Base-by-base conservation (phyloP, 176 grass and related monocot species). In the Phyllostachys edulis region DNA sequence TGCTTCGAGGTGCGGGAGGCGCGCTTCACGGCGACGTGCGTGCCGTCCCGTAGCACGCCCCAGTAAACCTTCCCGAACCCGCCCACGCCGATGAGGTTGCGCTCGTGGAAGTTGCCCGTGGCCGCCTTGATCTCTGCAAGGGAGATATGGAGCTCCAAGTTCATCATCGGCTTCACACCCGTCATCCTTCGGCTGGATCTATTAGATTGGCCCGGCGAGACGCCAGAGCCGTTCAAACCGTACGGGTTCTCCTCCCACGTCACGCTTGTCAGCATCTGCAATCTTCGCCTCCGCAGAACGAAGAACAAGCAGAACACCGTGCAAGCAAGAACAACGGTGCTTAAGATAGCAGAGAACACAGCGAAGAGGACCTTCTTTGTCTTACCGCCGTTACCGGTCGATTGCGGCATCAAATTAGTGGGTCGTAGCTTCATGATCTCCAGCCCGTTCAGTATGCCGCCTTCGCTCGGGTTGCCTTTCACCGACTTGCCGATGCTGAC, bases 11-110 rank as follows among this genome's bases (percentile, higher is more conserved):
- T 49, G 4, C 72, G 81, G 38, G 11, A 69, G 63, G 80, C 90
- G 49, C 90, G 85, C 88, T 92, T 96, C 39, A 96, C 93, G 7
- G 90, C 93, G 27, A 95, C 83, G 27, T 29, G 52, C 6, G 78
- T 82, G 71, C 90, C 88, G 78, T 87, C 84, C 23, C 73, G 64
- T 18, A 92, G 83, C 73, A 36, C 76, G 69, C 93, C 90, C 36
- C 67, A 80, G 52, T 91, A 95, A 16, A 95, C 93, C 46, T 90
- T 95, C 20, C 93, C 93, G 74, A 95, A 95, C 14, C 93, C 90
- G 37, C 93, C 93, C 15, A 72, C 32, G 27, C 90, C 93, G 64
- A 96, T 79, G 29, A 87, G 39, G 76, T 88, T 90, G 3, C 82
- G 71, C 20, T 95, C 86, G 42, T 84, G 34, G 78, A 96, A 91